phyloP scores from a whole-genome alignment of 441 rosid genomes.

The Euphorbia schlechtendalii region DNA sequence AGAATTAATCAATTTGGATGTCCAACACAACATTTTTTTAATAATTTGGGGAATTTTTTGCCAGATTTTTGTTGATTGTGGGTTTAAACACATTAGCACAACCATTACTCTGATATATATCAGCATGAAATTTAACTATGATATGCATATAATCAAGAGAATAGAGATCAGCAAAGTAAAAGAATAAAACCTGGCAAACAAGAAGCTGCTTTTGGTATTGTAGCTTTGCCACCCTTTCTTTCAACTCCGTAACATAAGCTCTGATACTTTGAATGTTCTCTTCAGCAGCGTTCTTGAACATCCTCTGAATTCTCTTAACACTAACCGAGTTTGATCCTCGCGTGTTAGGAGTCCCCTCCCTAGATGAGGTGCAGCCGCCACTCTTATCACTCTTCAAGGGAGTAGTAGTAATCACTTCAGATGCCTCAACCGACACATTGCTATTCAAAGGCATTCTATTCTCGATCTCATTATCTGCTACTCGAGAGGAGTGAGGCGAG shows the following conservation, averaged over 20 bases:
- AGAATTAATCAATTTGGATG: background rate
- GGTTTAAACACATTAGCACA: too few relatives aligned
- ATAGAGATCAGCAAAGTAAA: background rate
- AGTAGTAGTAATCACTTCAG: conserved; percentile 41
- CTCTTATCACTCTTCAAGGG: conserved; percentile 33
- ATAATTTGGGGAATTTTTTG: too few relatives aligned
- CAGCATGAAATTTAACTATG: background rate
- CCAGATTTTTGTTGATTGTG: too few relatives aligned
- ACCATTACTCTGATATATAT: too few relatives aligned
- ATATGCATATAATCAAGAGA: background rate
- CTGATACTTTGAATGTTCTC: conserved; percentile 76
- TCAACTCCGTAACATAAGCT: conserved; percentile 75
- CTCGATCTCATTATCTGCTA: conserved; percentile 49
- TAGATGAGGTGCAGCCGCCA: conserved; percentile 32
- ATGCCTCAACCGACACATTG: conserved; percentile 24
- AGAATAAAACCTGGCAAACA: conserved; percentile 69
- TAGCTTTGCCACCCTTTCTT: conserved; percentile 90
- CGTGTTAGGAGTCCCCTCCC: conserved; percentile 52
- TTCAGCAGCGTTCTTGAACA: conserved; percentile 95
- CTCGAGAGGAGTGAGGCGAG: conserved; percentile 58
- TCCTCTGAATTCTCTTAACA: conserved; percentile 82
- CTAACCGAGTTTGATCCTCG: conserved; percentile 54
- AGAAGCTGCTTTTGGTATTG: conserved; percentile 96
- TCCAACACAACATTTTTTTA: too few relatives aligned
- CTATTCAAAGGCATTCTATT: conserved; percentile 59